Evolutionary conservation across 2,329 filamentous ascomycete species (phyloP).

Genomic region (Penicillium nordicum): DNA sequence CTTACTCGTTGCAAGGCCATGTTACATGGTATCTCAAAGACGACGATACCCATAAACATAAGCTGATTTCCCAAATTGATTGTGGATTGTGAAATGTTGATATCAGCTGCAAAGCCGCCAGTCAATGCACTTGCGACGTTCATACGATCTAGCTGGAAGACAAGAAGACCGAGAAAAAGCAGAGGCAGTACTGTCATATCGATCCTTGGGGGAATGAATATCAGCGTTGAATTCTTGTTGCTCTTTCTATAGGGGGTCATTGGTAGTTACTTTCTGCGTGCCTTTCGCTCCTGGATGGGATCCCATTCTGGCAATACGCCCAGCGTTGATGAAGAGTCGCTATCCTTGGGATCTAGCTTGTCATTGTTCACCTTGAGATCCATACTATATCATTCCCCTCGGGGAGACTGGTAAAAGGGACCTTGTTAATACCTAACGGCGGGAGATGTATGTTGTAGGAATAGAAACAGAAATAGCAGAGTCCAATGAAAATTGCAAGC

Average conservation of each 20-base stretch:
- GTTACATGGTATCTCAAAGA: neutral
- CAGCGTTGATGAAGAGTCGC: neutral
- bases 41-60: neutral
- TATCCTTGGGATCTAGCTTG: neutral
- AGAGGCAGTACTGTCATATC: neutral
- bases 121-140: neutral
- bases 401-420: neutral
- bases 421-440: neutral
- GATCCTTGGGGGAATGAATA: neutral
- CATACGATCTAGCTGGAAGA: neutral
- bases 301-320: neutral
- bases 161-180: conserved; percentile 1
- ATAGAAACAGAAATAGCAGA: neutral
- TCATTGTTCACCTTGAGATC: neutral
- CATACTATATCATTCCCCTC: neutral
- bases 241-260: neutral
- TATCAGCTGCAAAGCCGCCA: neutral
- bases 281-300: neutral
- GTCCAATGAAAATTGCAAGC: neutral
- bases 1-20: neutral
- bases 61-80: neutral
- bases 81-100: neutral
- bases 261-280: neutral
- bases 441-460: neutral
- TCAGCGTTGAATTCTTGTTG: neutral